Evolutionary conservation across 805 yeast genomes (phyloP).

Genomic region (Metschnikowia proteae): DNA sequence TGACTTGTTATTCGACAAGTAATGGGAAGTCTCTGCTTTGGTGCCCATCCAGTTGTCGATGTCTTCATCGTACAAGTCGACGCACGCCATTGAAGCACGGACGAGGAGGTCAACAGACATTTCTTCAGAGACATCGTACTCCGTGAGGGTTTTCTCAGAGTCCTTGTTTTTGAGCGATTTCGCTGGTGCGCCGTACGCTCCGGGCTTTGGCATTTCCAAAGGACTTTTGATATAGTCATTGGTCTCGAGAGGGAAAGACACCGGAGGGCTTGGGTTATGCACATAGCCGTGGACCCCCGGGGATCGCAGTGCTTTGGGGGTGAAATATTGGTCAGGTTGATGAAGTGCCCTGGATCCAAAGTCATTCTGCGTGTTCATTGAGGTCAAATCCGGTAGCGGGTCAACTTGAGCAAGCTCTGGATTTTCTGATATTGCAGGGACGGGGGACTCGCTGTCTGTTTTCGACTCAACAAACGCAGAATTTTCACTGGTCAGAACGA

Average conservation of each 20-base stretch:
- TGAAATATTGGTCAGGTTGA: not conserved
- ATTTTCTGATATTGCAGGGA: not conserved
- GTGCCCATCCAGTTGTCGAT: conserved; percentile 16
- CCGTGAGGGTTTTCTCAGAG: conserved; percentile 4
- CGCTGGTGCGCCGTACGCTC: not conserved
- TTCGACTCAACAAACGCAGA: not conserved
- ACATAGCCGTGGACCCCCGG: not conserved
- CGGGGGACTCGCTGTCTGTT: not conserved
- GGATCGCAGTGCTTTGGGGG: not conserved
- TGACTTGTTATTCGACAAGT: not conserved
- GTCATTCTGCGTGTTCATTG: conserved; percentile 2
- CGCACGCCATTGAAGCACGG: conserved; percentile 10
- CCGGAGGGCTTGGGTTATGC: conserved; percentile 3
- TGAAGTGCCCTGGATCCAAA: not conserved
- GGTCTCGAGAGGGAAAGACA: not conserved
- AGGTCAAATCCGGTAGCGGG: conserved; percentile 1
- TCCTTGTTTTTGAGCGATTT: not conserved
- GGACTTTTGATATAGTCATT: not conserved
- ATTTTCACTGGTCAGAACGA: not conserved
- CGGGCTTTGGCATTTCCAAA: not conserved
- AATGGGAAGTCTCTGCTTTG: not conserved
- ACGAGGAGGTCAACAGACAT: conserved; percentile 10
- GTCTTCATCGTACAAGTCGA: conserved; percentile 9
- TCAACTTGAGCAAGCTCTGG: not conserved
- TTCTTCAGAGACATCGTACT: conserved; percentile 4